Conservation (phyloP, 73 alveolate genomes). For the Paramecium octaurelia region DNA sequence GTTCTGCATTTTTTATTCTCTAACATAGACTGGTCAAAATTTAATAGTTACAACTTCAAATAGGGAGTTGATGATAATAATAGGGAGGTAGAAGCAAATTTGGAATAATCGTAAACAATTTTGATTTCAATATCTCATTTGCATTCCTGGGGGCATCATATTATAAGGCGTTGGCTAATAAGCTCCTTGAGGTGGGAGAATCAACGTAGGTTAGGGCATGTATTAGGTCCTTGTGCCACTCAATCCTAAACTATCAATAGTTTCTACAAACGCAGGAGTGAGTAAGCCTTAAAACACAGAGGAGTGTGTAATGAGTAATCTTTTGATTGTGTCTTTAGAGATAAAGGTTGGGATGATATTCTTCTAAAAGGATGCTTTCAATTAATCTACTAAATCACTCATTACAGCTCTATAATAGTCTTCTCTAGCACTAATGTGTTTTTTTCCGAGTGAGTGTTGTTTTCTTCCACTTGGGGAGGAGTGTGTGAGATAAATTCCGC, state of each 20-base stretch:
- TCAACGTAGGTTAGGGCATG: constrained; percentile 26
- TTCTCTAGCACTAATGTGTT: constrained; percentile 96
- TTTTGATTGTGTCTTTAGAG: constrained; percentile 35
- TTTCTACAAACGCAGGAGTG: constrained; percentile 46
- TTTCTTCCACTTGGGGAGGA: constrained; percentile 98
- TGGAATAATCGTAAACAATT: background rate
- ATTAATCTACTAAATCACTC: constrained; percentile 69
- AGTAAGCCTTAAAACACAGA: constrained; percentile 25
- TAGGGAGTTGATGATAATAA: background rate
- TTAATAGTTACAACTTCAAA: background rate
- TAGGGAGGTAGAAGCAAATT: background rate
- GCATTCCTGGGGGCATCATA: background rate
- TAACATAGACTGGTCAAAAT: background rate
- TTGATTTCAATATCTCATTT: background rate
- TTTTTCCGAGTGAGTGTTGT: constrained; percentile 98
- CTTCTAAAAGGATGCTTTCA: constrained; percentile 39
- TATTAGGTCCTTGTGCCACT: constrained; percentile 33
- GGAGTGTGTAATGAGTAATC: constrained; percentile 11
- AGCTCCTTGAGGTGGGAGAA: constrained; percentile 24
- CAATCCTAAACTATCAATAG: constrained; percentile 39
- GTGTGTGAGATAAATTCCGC: constrained; percentile 98
- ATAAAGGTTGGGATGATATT: constrained; percentile 34
- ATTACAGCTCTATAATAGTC: constrained; percentile 96
- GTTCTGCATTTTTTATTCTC: background rate
- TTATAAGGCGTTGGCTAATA: background rate